Base-by-base conservation (phyloP, 1,139 yeast genomes). In the Pichia sp. region DNA sequence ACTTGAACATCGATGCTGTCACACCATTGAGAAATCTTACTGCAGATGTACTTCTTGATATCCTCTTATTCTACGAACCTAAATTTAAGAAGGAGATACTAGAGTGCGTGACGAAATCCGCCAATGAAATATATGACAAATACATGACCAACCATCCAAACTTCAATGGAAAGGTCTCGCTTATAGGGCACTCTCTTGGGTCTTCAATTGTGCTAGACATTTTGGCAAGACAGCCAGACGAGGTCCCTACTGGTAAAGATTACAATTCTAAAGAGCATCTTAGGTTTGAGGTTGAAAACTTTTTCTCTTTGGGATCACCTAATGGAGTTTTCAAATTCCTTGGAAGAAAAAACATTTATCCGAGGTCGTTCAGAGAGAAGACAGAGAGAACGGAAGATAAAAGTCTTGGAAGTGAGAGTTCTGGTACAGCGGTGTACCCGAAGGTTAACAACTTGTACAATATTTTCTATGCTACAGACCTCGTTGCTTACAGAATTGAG, bases 171-270 rank as follows among this genome's bases (percentile, higher is more conserved):
- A 79, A 83, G 55, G 83, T 90, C 0, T 90, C 91, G 61, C 67
- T 93, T 2, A 73, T 93, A 62, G 98, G 97, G 1, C 99, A 93
- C 67, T 90, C 97, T 0, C 70, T 93, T 26, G 99, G 99, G 0
- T 85, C 96, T 18, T 85, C 93, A 0, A 88, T 93, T 50, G 78
- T 86, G 1, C 81, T 88, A 60, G 99, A 93, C 66, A 74, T 93
- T 39, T 67, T 90, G 40, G 74, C 87, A 1, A 66, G 73, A 30
- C 95, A 86, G 63, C 80, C 82, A 1, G 66, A 68, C 45, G 54
- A 62, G 2, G 40, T 58, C 2, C 65, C 68, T 0, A 58, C 55
- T 1, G 63, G 62, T 4, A 60, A 62, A 1, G 58, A 62, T 3
- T 58, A 60, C 46, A 65, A 66, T 48, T 61, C 60, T 3, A 59